These are phyloP conservation scores for Plectosphaerella sp. DNA, from an alignment of 2,329 filamentous ascomycete species.

Conservation along the genomic window DNA sequence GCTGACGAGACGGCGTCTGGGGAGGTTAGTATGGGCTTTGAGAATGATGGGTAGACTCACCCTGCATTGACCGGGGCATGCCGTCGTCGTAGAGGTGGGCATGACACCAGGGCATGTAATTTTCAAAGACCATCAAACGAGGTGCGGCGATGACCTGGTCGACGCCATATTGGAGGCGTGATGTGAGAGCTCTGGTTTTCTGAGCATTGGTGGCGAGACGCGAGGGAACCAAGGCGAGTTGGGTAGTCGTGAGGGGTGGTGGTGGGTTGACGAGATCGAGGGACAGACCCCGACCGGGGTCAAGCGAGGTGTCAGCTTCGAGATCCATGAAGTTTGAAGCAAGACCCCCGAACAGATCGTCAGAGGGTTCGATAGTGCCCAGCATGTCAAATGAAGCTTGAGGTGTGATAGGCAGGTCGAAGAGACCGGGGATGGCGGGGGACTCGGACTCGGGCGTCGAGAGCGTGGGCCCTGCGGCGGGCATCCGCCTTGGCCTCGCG, in stretches of 20 bases:
- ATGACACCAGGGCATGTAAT: slow-evolving; percentile 50
- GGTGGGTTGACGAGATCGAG: too few relatives aligned
- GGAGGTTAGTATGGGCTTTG: not conserved
- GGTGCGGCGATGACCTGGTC: slow-evolving; percentile 49
- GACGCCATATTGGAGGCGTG: slow-evolving; percentile 36
- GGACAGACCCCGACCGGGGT: not conserved
- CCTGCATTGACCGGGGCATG: slow-evolving; percentile 49
- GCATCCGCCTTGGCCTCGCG: not conserved
- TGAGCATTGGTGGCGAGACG: slow-evolving; percentile 14
- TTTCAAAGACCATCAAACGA: slow-evolving; percentile 41
- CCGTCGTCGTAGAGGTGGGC: slow-evolving; percentile 40
- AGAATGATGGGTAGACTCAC: slow-evolving; percentile 16
- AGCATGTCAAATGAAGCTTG: slow-evolving; percentile 1
- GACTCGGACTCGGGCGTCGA: too few relatives aligned
- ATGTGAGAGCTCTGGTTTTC: slow-evolving; percentile 15
- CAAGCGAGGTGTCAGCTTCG: slow-evolving; percentile 2
- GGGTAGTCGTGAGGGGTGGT: too few relatives aligned
- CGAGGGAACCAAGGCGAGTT: slow-evolving; percentile 5
- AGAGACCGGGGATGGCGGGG: not conserved
- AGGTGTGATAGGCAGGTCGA: not conserved
- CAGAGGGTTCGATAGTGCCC: not conserved
- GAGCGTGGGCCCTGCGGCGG: too few relatives aligned
- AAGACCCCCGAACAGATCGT: not conserved
- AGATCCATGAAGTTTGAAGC: not conserved
- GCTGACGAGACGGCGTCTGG: slow-evolving; percentile 49